Conservation (phyloP, 768 basidiomycete species). For the Hygrophorus pudorinus region DNA sequence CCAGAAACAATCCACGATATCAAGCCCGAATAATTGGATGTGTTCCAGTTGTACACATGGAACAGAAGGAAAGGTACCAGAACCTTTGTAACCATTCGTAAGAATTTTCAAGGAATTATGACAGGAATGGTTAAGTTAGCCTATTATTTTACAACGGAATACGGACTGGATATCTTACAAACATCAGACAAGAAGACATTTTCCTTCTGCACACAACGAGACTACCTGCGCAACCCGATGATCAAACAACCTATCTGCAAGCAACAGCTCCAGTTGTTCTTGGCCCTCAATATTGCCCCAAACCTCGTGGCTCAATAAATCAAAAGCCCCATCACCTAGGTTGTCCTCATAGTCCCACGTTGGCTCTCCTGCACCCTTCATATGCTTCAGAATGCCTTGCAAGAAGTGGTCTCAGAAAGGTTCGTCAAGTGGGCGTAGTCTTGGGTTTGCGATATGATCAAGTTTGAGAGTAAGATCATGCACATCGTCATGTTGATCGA, state of each 20-base stretch:
- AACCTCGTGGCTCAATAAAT: conserved; percentile 14
- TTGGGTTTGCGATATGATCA: conserved; percentile 20
- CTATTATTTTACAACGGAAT: no score
- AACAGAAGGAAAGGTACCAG: no score
- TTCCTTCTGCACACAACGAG: no score
- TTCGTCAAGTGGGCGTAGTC: conserved; percentile 21
- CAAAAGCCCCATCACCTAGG: conserved; percentile 8
- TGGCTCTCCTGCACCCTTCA: conserved; percentile 23
- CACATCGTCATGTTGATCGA: conserved; percentile 16
- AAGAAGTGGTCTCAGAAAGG: conserved; percentile 22
- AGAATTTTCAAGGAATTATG: no score
- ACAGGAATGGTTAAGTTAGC: no score
- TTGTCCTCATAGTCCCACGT: conserved; percentile 17
- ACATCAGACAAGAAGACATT: no score
- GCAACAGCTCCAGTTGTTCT: conserved; percentile 16
- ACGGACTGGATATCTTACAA: no score
- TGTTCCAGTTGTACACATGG: no score
- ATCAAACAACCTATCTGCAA: conserved; percentile 15
- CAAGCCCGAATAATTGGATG: no score
- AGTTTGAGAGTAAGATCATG: conserved; percentile 15
- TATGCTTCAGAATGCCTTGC: conserved; percentile 23
- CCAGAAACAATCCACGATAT: no score
- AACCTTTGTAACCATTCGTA: no score
- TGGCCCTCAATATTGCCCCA: conserved; percentile 16
- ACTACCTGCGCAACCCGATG: conserved; percentile 11